Evolutionary conservation across 495 filamentous ascomycete species (phyloP).

Genomic region (Penicillium paxilli): DNA sequence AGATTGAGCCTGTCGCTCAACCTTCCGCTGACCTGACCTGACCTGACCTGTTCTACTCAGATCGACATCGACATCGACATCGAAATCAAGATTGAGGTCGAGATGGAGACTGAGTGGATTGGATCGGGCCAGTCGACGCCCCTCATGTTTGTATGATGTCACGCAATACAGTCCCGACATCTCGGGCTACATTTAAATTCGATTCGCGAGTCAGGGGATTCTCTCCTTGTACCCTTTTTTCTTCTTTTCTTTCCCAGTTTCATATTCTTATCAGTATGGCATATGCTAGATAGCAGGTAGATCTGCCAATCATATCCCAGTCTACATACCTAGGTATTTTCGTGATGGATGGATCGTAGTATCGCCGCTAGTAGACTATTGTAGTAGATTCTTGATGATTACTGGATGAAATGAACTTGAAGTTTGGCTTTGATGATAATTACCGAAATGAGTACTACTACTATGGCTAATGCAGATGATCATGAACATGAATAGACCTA

Average conservation of each 20-base stretch:
- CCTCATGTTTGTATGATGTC: slow-evolving; percentile 26
- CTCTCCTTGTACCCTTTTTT: not conserved
- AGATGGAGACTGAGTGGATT: too few species aligned
- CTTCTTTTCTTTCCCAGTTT: not conserved
- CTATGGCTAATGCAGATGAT: not conserved
- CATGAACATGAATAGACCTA: too few species aligned
- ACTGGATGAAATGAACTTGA: too few species aligned
- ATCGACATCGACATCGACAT: not conserved
- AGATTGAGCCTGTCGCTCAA: not conserved
- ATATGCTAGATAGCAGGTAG: slow-evolving; percentile 11
- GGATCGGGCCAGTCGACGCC: not conserved
- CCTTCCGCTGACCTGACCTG: not conserved
- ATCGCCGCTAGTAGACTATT: too few species aligned
- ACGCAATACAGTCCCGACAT: slow-evolving; percentile 1
- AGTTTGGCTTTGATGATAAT: too few species aligned
- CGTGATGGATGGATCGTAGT: too few species aligned
- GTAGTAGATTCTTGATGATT: too few species aligned
- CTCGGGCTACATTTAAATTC: not conserved
- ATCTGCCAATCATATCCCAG: slow-evolving; percentile 3
- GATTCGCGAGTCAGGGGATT: not conserved
- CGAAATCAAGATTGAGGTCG: too few species aligned
- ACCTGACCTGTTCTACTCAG: not conserved
- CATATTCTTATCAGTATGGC: not conserved
- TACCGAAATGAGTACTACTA: too few species aligned
- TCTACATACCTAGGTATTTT: too few species aligned